A percentile compares a stretch with the other conserved stretches of the same genome.
These are phyloP conservation scores for Calonectria honghensis DNA, from an alignment of 2,329 filamentous ascomycete species.

Conservation along the genomic window DNA sequence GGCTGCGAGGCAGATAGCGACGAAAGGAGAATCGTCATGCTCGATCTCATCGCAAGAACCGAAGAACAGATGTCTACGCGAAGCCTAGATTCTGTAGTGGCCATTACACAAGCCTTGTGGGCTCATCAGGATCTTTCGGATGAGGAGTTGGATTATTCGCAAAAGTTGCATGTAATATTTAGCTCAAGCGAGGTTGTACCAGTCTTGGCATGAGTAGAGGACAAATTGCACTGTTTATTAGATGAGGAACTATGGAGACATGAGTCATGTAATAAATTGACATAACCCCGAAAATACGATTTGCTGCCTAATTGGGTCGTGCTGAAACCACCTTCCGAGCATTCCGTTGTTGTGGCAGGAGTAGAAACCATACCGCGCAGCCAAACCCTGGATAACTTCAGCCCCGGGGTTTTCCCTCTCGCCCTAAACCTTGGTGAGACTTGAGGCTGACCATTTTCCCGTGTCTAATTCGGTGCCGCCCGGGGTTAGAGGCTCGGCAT, in stretches of 20 bases:
- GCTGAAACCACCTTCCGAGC: not conserved
- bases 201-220: not conserved
- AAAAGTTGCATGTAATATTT: conserved; percentile 26
- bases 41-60: conserved; percentile 17
- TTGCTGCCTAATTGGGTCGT: too few species aligned
- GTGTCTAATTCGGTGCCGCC: not conserved
- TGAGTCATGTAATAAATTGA: not conserved
- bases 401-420: conserved; percentile 4
- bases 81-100: not conserved
- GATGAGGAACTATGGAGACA: not conserved
- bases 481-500: conserved; percentile 5
- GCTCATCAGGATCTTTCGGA: conserved; percentile 26
- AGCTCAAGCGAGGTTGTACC: conserved; percentile 20
- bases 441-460: conserved; percentile 17
- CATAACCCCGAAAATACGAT: not conserved
- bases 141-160: conserved; percentile 24
- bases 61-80: not conserved
- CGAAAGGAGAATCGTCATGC: conserved; percentile 6
- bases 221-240: not conserved
- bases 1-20: conserved; percentile 28
- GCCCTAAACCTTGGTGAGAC: not conserved
- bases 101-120: conserved; percentile 27
- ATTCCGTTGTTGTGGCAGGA: not conserved
- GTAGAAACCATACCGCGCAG: not conserved
- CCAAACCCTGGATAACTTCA: conserved; percentile 14